These are phyloP conservation scores for Gossypium trilobum DNA, from an alignment of 441 rosid species.

Conservation along the genomic window DNA sequence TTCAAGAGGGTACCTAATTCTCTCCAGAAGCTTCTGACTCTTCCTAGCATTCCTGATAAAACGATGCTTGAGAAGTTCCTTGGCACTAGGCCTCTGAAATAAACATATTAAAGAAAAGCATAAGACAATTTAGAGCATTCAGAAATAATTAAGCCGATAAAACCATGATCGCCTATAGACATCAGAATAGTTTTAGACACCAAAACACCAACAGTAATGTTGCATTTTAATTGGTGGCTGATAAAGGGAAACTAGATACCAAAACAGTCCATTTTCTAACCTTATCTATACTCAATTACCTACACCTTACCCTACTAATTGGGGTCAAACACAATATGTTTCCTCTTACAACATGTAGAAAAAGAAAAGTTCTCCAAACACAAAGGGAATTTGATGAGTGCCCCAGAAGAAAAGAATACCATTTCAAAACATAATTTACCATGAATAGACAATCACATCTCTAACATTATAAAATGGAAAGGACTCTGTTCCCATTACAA, in stretches of 20 bases:
- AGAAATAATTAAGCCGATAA: background rate
- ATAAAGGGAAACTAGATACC: background rate
- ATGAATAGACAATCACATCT: background rate
- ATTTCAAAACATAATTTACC: background rate
- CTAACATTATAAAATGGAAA: background rate
- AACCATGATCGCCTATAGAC: background rate
- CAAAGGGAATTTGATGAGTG: background rate
- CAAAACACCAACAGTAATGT: background rate
- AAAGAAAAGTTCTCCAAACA: background rate
- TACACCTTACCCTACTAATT: background rate
- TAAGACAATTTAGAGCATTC: constrained; percentile 10
- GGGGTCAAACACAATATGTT: background rate
- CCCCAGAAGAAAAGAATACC: background rate
- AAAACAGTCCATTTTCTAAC: background rate
- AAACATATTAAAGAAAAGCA: constrained; percentile 19
- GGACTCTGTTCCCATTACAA: background rate
- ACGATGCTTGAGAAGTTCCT: constrained; percentile 85
- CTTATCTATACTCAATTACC: background rate
- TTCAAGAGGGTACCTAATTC: constrained; percentile 60
- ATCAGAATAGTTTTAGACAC: constrained; percentile 4
- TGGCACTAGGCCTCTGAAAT: constrained; percentile 88
- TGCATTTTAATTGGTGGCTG: background rate
- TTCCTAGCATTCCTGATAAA: constrained; percentile 73
- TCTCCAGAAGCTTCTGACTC: constrained; percentile 82
- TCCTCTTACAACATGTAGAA: background rate